Conservation (phyloP, 768 basidiomycete species). For the Leccinum variicolor region DNA sequence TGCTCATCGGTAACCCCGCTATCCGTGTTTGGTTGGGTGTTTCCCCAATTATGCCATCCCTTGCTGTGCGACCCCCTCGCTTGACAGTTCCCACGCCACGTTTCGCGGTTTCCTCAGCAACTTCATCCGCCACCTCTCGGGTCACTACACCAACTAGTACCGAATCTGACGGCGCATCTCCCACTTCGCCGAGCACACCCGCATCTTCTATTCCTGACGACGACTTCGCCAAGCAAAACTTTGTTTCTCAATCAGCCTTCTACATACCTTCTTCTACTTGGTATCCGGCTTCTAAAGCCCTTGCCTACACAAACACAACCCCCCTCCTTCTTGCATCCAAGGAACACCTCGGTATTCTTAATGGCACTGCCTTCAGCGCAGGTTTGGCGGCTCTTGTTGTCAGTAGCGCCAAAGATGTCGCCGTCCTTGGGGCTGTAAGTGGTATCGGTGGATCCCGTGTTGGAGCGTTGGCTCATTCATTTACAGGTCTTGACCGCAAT, state of each 20-base stretch:
- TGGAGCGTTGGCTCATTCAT: background rate
- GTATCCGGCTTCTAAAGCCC: constrained; percentile 42
- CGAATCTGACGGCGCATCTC: constrained; percentile 36
- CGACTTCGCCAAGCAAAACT: constrained; percentile 12
- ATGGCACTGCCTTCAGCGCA: constrained; percentile 84
- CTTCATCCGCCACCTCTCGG: constrained; percentile 14
- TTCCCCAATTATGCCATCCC: constrained; percentile 2
- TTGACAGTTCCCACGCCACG: constrained; percentile 16
- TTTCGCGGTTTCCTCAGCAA: background rate
- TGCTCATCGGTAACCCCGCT: constrained; percentile 75
- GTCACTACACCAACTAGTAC: constrained; percentile 14
- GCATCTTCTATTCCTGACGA: constrained; percentile 27
- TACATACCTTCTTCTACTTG: background rate
- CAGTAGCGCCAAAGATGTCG: constrained; percentile 66
- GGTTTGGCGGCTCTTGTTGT: constrained; percentile 74
- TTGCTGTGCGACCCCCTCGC: constrained; percentile 1
- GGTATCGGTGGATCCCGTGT: background rate
- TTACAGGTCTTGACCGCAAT: constrained; percentile 72
- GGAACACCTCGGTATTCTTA: constrained; percentile 77
- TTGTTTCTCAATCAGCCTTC: background rate
- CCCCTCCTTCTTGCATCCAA: constrained; percentile 70
- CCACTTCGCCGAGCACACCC: constrained; percentile 43
- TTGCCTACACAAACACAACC: constrained; percentile 55
- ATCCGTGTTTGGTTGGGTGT: constrained; percentile 64
- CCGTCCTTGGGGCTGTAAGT: constrained; percentile 47